Evolutionary conservation across 2,329 filamentous ascomycete species (phyloP), one percentile per base, ranked within the genome.

Genomic region (Fonsecaea pugnacius): DNA sequence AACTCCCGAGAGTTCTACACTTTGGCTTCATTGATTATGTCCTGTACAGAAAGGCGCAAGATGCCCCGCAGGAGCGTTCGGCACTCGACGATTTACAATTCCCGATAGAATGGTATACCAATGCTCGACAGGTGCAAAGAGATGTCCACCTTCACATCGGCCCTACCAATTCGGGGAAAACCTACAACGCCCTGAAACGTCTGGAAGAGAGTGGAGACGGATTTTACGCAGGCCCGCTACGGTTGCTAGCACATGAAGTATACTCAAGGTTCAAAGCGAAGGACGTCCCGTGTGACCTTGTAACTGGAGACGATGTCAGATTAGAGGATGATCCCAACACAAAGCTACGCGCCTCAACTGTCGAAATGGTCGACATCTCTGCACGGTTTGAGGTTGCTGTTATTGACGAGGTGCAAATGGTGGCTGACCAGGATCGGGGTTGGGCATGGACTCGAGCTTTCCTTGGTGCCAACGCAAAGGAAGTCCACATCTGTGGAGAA

Each of bases 391-490:
- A 98, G 48, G 93, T 99, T 38, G 94, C 92, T 1, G 94, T 99
- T 70, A 94, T 99, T 67, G 95, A 99, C 74, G 95, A 99, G 79
- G 98, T 99, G 63, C 95, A 99, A 77, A 98, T 99, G 95, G 91
- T 99, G 70, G 89, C 87, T 16, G 89, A 92, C 72, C 67, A 75
- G 0, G 86, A 91, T 0, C 89, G 95, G 70, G 95, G 96, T 1
- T 96, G 90, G 88, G 93, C 92, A 2, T 99, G 95, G 95, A 96
- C 93, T 1, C 87, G 92, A 71, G 95, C 95, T 1, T 82, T 98
- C 14, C 81, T 99, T 4, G 95, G 95, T 38, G 84, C 96, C 0
- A 89, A 90, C 76, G 95, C 92, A 4, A 89, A 88, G 71, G 95
- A 99, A 74, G 82, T 99, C 5, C 95, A 99, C 77, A 83, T 99